phyloP scores from a whole-genome alignment of 2,329 filamentous ascomycete genomes.

The Sclerotinia spermophila region DNA sequence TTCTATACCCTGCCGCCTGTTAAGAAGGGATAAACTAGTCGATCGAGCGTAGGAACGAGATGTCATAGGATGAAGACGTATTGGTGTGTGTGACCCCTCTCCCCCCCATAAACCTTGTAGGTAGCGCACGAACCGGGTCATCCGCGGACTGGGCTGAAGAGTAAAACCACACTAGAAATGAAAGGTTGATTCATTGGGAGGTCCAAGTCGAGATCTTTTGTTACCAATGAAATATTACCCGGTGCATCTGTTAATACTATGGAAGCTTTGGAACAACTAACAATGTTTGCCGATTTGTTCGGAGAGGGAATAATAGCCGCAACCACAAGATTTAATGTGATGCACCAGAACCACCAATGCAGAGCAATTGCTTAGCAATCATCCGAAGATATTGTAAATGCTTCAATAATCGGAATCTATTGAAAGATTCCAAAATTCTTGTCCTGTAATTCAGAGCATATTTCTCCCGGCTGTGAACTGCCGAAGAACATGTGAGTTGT shows the following conservation, averaged over 20 bases:
- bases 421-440: background rate
- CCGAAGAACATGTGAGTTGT: background rate
- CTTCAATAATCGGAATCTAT: background rate
- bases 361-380: background rate
- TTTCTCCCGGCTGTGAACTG: background rate
- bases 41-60: background rate
- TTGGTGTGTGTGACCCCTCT: background rate
- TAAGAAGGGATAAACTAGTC: background rate
- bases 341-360: background rate
- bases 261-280: constrained; percentile 13
- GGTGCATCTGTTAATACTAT: background rate
- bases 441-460: background rate
- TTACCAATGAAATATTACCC: constrained; percentile 1
- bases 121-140: constrained; percentile 7
- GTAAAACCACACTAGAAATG: background rate
- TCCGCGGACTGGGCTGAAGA: constrained; percentile 4
- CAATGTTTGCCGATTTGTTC: constrained; percentile 2
- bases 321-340: background rate
- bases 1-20: background rate
- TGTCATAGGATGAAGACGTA: constrained; percentile 3
- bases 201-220: background rate
- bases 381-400: background rate
- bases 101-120: background rate
- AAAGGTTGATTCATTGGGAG: constrained; percentile 7
- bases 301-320: background rate